Conservation (phyloP, 495 filamentous ascomycete genomes). For the Lasiosphaeria ovina region DNA sequence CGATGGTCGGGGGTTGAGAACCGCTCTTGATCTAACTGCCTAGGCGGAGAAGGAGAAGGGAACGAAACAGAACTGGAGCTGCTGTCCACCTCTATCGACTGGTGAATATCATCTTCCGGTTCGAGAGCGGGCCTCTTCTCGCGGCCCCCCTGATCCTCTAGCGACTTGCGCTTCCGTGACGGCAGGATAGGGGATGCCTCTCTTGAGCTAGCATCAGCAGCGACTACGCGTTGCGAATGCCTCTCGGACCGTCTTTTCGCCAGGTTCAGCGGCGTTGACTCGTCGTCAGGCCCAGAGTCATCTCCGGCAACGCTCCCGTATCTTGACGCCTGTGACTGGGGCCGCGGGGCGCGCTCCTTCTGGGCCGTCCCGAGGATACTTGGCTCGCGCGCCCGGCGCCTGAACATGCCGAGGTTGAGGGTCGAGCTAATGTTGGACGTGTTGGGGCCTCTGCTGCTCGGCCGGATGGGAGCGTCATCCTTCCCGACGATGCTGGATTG, state of each 20-base stretch:
- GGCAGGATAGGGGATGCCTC: conserved; percentile 26
- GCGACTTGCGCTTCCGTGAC: conserved; percentile 48
- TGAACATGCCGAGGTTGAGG: conserved; percentile 48
- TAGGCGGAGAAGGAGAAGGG: conserved; percentile 27
- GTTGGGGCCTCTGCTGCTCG: conserved; percentile 46
- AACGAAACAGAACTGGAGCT: conserved; percentile 13
- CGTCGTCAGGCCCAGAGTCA: conserved; percentile 45
- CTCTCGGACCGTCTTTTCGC: conserved; percentile 35
- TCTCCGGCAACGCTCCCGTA: conserved; percentile 15
- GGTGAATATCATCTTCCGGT: conserved; percentile 17
- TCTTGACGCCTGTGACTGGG: conserved; percentile 22
- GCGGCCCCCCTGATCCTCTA: conserved; percentile 32
- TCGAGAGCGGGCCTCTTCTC: conserved; percentile 26
- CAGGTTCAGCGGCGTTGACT: conserved; percentile 41
- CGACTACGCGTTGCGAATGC: conserved; percentile 6
- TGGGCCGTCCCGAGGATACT: conserved; percentile 47
- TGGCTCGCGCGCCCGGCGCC: conserved; percentile 43
- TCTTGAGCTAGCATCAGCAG: conserved; percentile 5
- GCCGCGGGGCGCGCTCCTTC: conserved; percentile 34
- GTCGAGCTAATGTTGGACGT: conserved; percentile 45
- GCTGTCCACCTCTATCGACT: conserved; percentile 33
- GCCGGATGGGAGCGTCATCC: conserved; percentile 44
- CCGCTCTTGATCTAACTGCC: conserved; percentile 13
- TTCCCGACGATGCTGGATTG: conserved; percentile 46
- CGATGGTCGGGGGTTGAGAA: conserved; percentile 21